Percentiles rank a stretch among this genome's conserved stretches.
phyloP scores from a whole-genome alignment of 2,329 filamentous ascomycete species.

The Ceratocystiopsis sp. region DNA sequence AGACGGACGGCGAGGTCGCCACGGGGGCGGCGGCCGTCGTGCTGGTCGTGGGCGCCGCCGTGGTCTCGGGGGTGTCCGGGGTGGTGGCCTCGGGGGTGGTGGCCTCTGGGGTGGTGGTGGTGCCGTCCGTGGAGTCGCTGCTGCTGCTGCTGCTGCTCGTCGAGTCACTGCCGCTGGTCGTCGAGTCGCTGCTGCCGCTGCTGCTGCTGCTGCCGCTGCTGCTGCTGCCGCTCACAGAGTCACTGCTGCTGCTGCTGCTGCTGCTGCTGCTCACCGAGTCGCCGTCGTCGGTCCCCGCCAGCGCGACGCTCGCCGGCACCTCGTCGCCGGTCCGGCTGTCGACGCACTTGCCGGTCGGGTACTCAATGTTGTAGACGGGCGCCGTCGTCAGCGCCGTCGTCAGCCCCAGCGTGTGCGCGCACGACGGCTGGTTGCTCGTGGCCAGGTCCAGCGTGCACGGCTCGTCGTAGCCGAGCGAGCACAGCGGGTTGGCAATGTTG shows the following conservation, averaged over 20 bases:
- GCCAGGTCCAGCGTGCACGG: slow-evolving; percentile 22
- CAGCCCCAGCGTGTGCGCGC: slow-evolving; percentile 27
- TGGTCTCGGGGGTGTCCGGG: no score
- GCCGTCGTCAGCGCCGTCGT: slow-evolving; percentile 18
- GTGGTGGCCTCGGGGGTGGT: no score
- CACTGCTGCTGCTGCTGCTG: background rate
- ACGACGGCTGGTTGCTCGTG: slow-evolving; percentile 32
- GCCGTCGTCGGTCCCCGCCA: background rate
- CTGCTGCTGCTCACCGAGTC: background rate
- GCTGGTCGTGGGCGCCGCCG: no score
- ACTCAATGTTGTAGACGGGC: slow-evolving; percentile 34
- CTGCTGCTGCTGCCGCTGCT: background rate
- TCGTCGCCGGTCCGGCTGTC: slow-evolving; percentile 16
- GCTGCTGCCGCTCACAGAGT: background rate
- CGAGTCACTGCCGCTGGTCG: no score
- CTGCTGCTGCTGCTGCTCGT: no score
- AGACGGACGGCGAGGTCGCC: no score
- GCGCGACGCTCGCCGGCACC: slow-evolving; percentile 3
- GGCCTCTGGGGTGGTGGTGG: no score
- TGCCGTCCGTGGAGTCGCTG: no score
- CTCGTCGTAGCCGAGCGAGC: slow-evolving; percentile 29
- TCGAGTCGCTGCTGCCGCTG: background rate
- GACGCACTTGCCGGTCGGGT: slow-evolving; percentile 28
- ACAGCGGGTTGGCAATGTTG: slow-evolving; percentile 33
- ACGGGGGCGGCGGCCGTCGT: no score